A percentile compares a stretch with the other conserved stretches of the same genome.
These are phyloP conservation scores for Decorospora gaudefroyi DNA, from an alignment of 2,329 filamentous ascomycete genomes.

Conservation along the genomic window DNA sequence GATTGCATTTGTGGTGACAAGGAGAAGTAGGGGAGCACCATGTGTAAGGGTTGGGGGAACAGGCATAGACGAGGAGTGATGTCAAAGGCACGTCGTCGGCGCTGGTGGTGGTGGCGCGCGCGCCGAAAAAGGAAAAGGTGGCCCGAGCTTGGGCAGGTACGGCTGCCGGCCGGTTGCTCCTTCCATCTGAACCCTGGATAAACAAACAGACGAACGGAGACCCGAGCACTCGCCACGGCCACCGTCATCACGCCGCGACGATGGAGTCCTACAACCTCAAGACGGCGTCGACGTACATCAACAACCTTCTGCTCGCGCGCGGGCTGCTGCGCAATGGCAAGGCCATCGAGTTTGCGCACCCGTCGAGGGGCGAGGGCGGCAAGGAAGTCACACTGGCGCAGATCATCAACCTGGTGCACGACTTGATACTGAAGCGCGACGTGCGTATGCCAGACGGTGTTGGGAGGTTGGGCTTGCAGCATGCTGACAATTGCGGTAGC, in stretches of 20 bases:
- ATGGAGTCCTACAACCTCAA: slow-evolving; percentile 59
- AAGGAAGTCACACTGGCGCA: slow-evolving; percentile 74
- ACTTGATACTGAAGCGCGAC: slow-evolving; percentile 86
- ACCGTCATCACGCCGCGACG: slow-evolving; percentile 10
- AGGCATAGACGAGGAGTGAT: no score
- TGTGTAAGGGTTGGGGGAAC: no score
- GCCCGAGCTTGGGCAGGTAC: slow-evolving; percentile 7
- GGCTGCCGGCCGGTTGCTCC: slow-evolving; percentile 9
- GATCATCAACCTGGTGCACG: slow-evolving; percentile 92
- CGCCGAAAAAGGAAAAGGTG: no score
- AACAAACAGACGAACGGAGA: slow-evolving; percentile 20
- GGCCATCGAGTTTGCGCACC: slow-evolving; percentile 79
- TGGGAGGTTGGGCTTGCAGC: not conserved
- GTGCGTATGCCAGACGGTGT: slow-evolving; percentile 54
- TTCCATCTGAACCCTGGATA: slow-evolving; percentile 14
- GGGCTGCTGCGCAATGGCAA: slow-evolving; percentile 67
- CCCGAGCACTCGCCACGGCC: slow-evolving; percentile 8
- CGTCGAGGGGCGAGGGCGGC: slow-evolving; percentile 65
- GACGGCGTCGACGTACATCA: slow-evolving; percentile 66
- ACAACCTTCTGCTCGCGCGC: slow-evolving; percentile 67
- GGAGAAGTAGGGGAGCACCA: slow-evolving; percentile 1
- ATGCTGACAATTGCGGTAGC: slow-evolving; percentile 57
- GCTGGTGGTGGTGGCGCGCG: not conserved
- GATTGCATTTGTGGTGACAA: not conserved
- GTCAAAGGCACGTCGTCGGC: not conserved